Base-by-base conservation (phyloP, 1,284 basidiomycete species). In the Tremellales sp. region DNA sequence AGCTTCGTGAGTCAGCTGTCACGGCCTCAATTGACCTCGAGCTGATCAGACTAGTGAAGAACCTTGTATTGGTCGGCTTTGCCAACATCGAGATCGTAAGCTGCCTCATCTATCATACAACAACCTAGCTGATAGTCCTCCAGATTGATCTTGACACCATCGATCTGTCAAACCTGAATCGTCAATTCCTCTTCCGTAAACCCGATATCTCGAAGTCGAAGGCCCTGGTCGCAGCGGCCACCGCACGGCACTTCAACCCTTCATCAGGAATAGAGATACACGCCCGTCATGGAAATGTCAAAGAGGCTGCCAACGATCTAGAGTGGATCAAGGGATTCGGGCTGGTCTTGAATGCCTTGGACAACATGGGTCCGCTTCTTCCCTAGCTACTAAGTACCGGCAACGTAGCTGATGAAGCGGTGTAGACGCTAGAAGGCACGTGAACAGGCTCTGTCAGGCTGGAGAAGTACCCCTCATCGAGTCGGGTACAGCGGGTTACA, bases 141-240 rank as follows among this genome's bases (percentile, higher is more conserved):
- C 77, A 92, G 62, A 81, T 99, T 57, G 96, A 98, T 76, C 80
- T 99, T 53, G 96, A 99, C 76, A 98, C 94, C 6, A 98, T 98
- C 73, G 96, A 99, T 79, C 81, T 98, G 26, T 97, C 92, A 46
- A 99, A 98, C 71, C 79, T 98, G 46, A 99, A 99, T 70, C 83
- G 96, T 21, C 96, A 98, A 68, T 99, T 99, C 74, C 78, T 99
- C 33, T 99, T 99, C 76, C 84, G 84, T 57, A 97, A 97, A 76
- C 93, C 93, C 63, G 93, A 97, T 68, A 89, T 99, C 53, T 94
- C 96, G 66, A 88, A 97, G 68, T 86, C 91, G 61, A 99, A 98
- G 76, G 87, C 93, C 6, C 68, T 94, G 70, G 90, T 97, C 10
- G 96, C 96, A 1, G 86, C 89, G 1, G 85, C 86, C 57, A 89